Conservation (phyloP, 2,329 filamentous ascomycete genomes). For the Hymenoscyphus linearis region DNA sequence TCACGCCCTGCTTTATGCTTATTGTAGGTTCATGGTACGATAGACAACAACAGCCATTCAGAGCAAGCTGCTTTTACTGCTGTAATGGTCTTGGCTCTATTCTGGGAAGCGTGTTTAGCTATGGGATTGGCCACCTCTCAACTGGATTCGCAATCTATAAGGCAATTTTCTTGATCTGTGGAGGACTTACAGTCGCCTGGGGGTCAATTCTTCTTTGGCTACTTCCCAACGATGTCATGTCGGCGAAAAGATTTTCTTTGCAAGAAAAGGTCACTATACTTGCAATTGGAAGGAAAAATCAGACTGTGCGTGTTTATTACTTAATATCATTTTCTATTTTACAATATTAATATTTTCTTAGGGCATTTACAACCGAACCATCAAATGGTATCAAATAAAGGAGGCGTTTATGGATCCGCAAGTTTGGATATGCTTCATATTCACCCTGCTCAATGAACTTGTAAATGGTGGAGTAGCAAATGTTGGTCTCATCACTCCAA, state of each 20-base stretch:
- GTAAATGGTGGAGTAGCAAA: conserved; percentile 50
- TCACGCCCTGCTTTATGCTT: conserved; percentile 62
- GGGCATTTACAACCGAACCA: conserved; percentile 42
- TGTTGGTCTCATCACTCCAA: not conserved
- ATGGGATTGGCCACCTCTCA: conserved; percentile 34
- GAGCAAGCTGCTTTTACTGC: conserved; percentile 60
- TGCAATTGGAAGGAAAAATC: conserved; percentile 34
- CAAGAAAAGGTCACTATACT: conserved; percentile 42
- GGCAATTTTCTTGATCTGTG: conserved; percentile 41
- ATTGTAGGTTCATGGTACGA: conserved; percentile 67
- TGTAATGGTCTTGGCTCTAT: conserved; percentile 54
- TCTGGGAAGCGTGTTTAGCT: conserved; percentile 54
- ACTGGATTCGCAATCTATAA: conserved; percentile 35
- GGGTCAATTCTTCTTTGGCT: conserved; percentile 36
- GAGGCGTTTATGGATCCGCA: conserved; percentile 42
- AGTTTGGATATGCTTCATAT: conserved; percentile 41
- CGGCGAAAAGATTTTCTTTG: conserved; percentile 37
- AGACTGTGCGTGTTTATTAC: conserved; percentile 1
- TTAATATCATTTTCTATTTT: not conserved
- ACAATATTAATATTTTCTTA: not conserved
- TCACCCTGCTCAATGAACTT: conserved; percentile 46
- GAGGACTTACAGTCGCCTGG: conserved; percentile 40
- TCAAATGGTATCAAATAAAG: conserved; percentile 43
- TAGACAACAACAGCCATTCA: conserved; percentile 56
- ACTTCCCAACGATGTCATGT: conserved; percentile 40